A percentile compares a stretch with the other conserved stretches of the same genome.
phyloP scores from a whole-genome alignment of 1,139 yeast genomes.

The Candida pseudocylindracea region DNA sequence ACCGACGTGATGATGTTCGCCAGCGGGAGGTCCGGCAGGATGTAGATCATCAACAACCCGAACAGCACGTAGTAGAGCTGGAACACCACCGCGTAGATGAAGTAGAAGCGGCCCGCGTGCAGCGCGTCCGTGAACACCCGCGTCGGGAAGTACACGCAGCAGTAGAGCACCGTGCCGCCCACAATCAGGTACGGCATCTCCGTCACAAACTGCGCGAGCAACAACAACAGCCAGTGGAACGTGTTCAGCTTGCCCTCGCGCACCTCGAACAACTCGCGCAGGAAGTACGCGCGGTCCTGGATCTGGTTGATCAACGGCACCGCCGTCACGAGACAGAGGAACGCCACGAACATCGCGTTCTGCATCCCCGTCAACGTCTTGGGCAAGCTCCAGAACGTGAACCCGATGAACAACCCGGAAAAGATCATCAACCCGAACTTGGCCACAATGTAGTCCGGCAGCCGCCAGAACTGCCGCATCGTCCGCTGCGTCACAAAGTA shows the following conservation, averaged over 20 bases:
- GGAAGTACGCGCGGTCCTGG: constrained; percentile 18
- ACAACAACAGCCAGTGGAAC: constrained; percentile 38
- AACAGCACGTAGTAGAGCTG: constrained; percentile 30
- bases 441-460: constrained; percentile 4
- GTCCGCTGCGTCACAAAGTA: constrained; percentile 1
- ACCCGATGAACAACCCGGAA: constrained; percentile 27
- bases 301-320: constrained; percentile 25
- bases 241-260: constrained; percentile 45
- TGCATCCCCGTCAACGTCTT: constrained; percentile 18
- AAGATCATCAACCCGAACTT: constrained; percentile 3
- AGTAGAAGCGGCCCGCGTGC: constrained; percentile 30
- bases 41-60: constrained; percentile 28
- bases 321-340: constrained; percentile 23
- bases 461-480: constrained; percentile 3
- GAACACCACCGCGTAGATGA: constrained; percentile 30
- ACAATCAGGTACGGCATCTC: constrained; percentile 36
- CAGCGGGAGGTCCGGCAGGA: constrained; percentile 40
- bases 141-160: constrained; percentile 35
- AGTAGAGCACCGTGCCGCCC: constrained; percentile 27
- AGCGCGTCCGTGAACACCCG: constrained; percentile 20
- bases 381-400: constrained; percentile 16
- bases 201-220: constrained; percentile 24
- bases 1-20: constrained; percentile 34
- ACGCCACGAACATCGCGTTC: constrained; percentile 25
- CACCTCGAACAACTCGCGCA: constrained; percentile 35